Base-by-base conservation (phyloP, 371 early-diverging fungal species). In the Mucor indicus region DNA sequence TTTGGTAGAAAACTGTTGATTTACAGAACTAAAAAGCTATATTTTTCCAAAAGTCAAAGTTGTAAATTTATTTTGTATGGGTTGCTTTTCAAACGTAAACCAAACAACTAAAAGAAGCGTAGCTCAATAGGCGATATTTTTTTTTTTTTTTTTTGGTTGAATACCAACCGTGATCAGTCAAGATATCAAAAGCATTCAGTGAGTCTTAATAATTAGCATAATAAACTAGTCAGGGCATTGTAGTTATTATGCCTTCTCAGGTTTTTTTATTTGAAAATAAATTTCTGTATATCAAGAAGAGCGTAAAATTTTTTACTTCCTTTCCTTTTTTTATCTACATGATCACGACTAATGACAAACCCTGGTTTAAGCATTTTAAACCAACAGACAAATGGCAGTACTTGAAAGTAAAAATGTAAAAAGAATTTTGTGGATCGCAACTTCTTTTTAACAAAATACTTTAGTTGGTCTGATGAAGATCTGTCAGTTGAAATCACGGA, bases 361-460 rank as follows among this genome's bases (percentile, higher is more conserved):
- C 61, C 36, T 55, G 56, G 56, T 61, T 55, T 22, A 55, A 61
- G 19, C 38, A 55, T 19, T 51, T 27, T 24, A 44, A 51, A 27
- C 44, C 40, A 8, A 23, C 57, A 31, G 27, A 60, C n/a, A 55
- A 69, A 35, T 72, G 69, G 69, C 65, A 75, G 29, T 75, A 75
- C 35, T 44, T 68, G 22, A 63, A 57, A 41, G 35, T 75, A 11
- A 56, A 50, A 68, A 48, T 75, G 75, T 62, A 75, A 44, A 58
- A 12, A 8, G 30, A n/a, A 12, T 48, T 15, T 29, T 33, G n/a
- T 16, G 3, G 8, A 17, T 9, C 17, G 12, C 9, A 6, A 20
- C 11, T 6, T 23, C 39, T 7, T 50, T 37, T 20, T 11, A 50
- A 41, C 5, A 33, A 4, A 12, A 7, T 3, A 7, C 9, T 4